Base-by-base conservation (phyloP, 192 early-diverging fungal species). In the Gamsiella multidivaricata region DNA sequence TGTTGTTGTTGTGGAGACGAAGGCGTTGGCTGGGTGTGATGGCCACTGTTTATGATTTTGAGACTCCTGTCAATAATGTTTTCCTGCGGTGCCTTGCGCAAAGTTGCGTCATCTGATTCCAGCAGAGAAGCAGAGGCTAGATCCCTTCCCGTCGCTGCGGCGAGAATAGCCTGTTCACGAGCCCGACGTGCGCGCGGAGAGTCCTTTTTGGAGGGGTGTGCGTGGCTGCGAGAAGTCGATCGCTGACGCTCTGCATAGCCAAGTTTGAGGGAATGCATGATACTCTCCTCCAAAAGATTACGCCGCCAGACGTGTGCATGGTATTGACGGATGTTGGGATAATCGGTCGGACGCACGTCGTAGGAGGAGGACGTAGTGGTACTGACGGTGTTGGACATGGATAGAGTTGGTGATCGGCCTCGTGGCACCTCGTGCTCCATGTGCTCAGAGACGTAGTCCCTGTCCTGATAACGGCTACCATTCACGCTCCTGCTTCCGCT, bases 401-500 rank as follows among this genome's bases (percentile, higher is more conserved):
- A 73, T 39, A 73, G 18, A n/a, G 71, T 60, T 10, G 72, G 72
- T 3, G 72, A 75, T 11, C 54, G 63, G 32, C 64, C 72, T 15
- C 72, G 64, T 15, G 72, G 72, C 5, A 75, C 64, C 32, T 75
- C 63, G 14, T 74, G 41, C 34, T 75, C 72, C 72, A 75, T 67
- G 37, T 67, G 64, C 28, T 42, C 72, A 29, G 72, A 76, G 20
- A 52, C 34, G 29, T 55, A 17, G 23, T 66, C 64, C 7, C 36
- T 42, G 22, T 23, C 23, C 8, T 15, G 57, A 18, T 41, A 2
- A 17, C 29, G 60, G 29, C 12, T 10, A 17, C 7, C 22, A 28
- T 29, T 10, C 41, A 18, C 39, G 3, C 47, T 23, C 41, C 26
- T 53, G 3, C 47, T 23, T 0, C 18, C 18, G 25, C 42, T 62